phyloP scores from a whole-genome alignment of 148 eudicot genomes.

The Bassia scoparia region DNA sequence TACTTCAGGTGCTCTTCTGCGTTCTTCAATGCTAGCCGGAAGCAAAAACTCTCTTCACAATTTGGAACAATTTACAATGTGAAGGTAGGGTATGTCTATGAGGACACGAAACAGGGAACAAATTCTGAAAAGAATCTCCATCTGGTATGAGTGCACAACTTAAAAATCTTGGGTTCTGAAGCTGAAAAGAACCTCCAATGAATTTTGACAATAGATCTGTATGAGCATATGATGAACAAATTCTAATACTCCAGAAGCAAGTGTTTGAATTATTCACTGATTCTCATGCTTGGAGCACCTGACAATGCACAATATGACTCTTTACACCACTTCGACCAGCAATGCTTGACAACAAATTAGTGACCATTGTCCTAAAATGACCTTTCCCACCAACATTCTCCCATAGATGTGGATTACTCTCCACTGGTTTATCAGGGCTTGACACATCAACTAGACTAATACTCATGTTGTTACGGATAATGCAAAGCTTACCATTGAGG shows the following conservation, averaged over 20 bases:
- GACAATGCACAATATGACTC: conserved; percentile 90
- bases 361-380: conserved; percentile 63
- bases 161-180: background rate
- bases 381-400: conserved; percentile 71
- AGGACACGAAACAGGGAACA: conserved; percentile 1
- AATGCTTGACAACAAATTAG: conserved; percentile 77
- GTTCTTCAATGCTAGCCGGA: background rate
- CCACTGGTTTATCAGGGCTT: conserved; percentile 64
- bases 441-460: conserved; percentile 82
- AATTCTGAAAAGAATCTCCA: conserved; percentile 10
- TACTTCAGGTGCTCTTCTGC: conserved; percentile 10
- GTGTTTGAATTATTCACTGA: background rate
- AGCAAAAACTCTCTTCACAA: conserved; percentile 11
- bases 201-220: background rate
- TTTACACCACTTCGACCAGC: conserved; percentile 71
- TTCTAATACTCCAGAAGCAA: conserved; percentile 9
- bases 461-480: conserved; percentile 89
- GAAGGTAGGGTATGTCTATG: conserved; percentile 7
- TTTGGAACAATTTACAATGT: conserved; percentile 5
- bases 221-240: background rate
- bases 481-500: conserved; percentile 86
- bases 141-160: conserved; percentile 4
- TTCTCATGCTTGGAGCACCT: conserved; percentile 70
- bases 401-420: conserved; percentile 81
- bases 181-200: conserved; percentile 11